Base-by-base conservation (phyloP, 495 filamentous ascomycete genomes). In the Thozetella sp. region DNA sequence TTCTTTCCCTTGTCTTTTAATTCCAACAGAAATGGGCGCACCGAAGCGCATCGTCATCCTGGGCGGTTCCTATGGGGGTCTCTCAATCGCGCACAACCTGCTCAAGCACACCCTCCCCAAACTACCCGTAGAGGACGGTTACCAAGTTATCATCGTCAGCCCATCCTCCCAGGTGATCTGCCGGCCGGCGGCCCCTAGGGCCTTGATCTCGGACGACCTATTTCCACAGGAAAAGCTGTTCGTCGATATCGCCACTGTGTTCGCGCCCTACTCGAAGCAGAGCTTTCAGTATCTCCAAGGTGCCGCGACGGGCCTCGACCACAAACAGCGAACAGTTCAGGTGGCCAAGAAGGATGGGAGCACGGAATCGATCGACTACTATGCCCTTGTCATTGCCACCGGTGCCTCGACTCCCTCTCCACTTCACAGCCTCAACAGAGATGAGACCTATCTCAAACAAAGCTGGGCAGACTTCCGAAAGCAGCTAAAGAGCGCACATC, bases 271-370 rank as follows among this genome's bases (percentile, higher is more conserved):
- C 58, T 61, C 74, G 10, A 20, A 48, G 2, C 51, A 45, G 11
- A 60, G 54, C 46, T 85, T 89, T 62, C 79, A 77, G 34, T 86
- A 89, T 62, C 64, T 90, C 55, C 68, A 78, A n/a, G 87, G 83
- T 10, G 75, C 63, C 15, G 86, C 79, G 17, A 81, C 73, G 1
- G 53, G 61, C 2, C 70, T 91, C 24, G 77, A 88, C 54, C 48
- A 61, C 9, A 60, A 63, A 2, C 62, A 56, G 2, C 76, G 78
- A 48, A 80, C 64, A 1, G 76, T 83, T n/a, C n/a, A n/a, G n/a
- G n/a, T n/a, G n/a, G n/a, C n/a, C n/a, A n/a, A n/a, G n/a, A n/a
- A n/a, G n/a, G n/a, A n/a, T n/a, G n/a, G n/a, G n/a, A n/a, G n/a
- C n/a, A n/a, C n/a, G n/a, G n/a, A n/a, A n/a, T n/a, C n/a, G n/a